Conservation (phyloP, 73 alveolate species). For the Paraurostyla sp. region DNA sequence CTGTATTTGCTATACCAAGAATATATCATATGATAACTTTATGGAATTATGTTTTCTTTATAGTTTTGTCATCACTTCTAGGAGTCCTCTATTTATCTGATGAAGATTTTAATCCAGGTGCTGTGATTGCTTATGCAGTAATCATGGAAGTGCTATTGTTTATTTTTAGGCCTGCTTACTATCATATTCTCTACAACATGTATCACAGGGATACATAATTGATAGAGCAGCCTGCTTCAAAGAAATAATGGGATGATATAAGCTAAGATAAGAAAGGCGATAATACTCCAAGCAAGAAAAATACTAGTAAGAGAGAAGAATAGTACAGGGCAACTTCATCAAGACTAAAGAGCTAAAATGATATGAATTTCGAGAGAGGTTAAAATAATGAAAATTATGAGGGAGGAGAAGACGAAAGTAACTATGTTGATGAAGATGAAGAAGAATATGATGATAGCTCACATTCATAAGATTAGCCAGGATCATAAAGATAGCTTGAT, state of each 20-base stretch:
- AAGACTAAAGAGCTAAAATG: neutral
- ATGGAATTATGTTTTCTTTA: neutral
- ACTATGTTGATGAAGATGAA: neutral
- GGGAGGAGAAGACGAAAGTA: constrained; percentile 33
- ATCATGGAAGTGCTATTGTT: neutral
- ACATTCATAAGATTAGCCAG: no score
- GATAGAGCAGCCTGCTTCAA: neutral
- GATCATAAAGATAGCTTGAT: no score
- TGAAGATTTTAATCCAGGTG: neutral
- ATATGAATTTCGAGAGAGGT: neutral
- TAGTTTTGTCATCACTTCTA: neutral
- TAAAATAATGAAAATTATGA: neutral
- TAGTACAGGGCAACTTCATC: neutral
- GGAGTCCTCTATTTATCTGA: neutral
- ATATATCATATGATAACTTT: neutral
- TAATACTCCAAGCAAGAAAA: neutral
- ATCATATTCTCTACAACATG: neutral
- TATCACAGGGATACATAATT: neutral
- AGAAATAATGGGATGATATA: neutral
- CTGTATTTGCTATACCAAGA: neutral
- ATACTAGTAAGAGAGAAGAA: neutral
- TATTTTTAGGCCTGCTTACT: neutral
- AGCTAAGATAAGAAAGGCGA: neutral
- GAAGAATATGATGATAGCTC: neutral
- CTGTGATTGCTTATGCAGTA: neutral